Evolutionary conservation across 495 filamentous ascomycete species (phyloP), one percentile per base, ranked within the genome.

Genomic region (Podospora australis): DNA sequence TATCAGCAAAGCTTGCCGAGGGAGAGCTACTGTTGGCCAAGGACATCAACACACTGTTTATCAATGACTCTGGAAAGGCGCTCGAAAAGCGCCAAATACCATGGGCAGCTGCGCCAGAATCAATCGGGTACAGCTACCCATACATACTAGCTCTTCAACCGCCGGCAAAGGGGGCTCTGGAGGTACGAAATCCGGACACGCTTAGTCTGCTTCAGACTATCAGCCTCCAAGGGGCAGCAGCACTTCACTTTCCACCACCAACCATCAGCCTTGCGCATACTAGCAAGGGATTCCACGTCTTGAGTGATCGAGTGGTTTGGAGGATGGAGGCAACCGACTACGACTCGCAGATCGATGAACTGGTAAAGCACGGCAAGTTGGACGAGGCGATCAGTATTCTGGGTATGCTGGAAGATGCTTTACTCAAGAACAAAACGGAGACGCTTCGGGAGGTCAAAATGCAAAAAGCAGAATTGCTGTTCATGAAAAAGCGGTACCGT

Each of bases 321-420:
- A 82, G 90, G 41, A 96, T 97, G 92, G 84, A 83, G 38, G 83
- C 90, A n/a, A 77, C 87, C 35, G 86, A 90, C 44, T 99, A 99
- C 54, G 88, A 96, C 57, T 80, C 84, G 0, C 92, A 99, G 58
- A 82, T 99, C 23, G 83, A 90, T 46, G 79, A 94, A 39, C 73
- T 99, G 26, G 78, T 95, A 3, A 78, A 82, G 36, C 82, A 78
- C 43, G 84, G 78, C 5, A 80, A 80, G 55, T 81, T 89, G 36
- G 91, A 99, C 56, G 92, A 99, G 64, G 94, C 92, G 1, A 87
- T 96, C 46, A 96, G 88, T 57, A 65, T 99, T 8, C 68, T 96
- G 2, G 74, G 72, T 34, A 87, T 95, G 81, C 80, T 99, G 4
- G 92, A 97, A 65, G 90, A 95, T 69, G 91, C 90, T 0, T 74